Evolutionary conservation across 1,284 basidiomycete genomes (phyloP), one percentile per base, ranked within the genome.

Genomic region (Sporisorium iseilematis-ciliati): DNA sequence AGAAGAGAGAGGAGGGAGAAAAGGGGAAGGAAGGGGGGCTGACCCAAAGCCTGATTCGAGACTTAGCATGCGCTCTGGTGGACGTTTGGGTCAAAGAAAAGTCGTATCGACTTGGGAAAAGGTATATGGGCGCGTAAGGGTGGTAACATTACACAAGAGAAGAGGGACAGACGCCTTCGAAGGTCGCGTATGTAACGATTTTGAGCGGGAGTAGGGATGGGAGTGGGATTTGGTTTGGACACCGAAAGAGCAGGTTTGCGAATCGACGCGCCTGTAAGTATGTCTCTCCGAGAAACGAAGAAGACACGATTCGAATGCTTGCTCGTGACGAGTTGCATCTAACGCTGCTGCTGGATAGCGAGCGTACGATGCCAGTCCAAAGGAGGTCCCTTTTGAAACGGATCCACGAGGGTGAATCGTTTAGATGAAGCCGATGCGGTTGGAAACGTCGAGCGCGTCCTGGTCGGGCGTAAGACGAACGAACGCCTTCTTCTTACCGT

Each of bases 401-500:
- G 7, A 7, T 31, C 23, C 14, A 18, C 33, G 16, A 14, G 33
- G n/a, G 55, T 14, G 49, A 57, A 35, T 38, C 50, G 20, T 40
- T 78, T 66, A 82, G 73, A 81, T 74, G 63, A 81, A 72, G 85
- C 90, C 65, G 72, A 96, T 95, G 92, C 97, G 97, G 93, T 98
- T 99, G 81, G 95, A 95, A 78, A 99, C 93, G 87, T 99, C 96
- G 81, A 98, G 88, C 55, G 96, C 96, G 85, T 99, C 96, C 87
- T 96, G 93, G 89, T 98, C 96, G 35, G 95, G 88, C 41, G 94
- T 93, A 84, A 99, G 89, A 58, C 95, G 91, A 65, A 98, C 94
- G 87, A 97, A 99, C 54, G 96, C 96, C 92, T 99, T 99, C 91
- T 99, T 99, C 91, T 92, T 94, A 68, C 97, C 96, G 85, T 99